A percentile compares a stretch with the other conserved stretches of the same genome.
Evolutionary conservation across 192 early-diverging fungal genomes (phyloP).

Genomic region (Entomortierella lignicola): DNA sequence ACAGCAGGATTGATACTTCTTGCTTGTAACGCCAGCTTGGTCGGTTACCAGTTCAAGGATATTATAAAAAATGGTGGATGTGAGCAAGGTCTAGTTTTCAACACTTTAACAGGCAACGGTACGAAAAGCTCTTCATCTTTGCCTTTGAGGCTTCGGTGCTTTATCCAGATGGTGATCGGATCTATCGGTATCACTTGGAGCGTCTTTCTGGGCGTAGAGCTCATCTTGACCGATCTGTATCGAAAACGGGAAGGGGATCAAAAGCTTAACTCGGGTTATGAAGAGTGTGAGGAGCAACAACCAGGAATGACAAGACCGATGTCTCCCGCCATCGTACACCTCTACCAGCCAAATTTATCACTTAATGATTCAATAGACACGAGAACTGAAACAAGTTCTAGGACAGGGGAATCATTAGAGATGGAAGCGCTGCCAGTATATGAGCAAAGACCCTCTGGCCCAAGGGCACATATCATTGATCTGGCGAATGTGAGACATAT

Average conservation of each 20-base stretch:
- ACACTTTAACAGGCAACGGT: neutral
- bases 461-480: slow-evolving; percentile 17
- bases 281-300: neutral
- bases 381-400: neutral
- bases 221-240: slow-evolving; percentile 2
- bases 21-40: neutral
- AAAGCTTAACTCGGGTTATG: neutral
- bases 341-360: slow-evolving; percentile 15
- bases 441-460: slow-evolving; percentile 14
- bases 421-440: slow-evolving; percentile 14
- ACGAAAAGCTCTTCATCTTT: neutral
- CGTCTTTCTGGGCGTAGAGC: neutral
- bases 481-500: slow-evolving; percentile 1
- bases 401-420: neutral
- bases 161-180: slow-evolving; percentile 14
- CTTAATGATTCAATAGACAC: neutral
- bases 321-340: neutral
- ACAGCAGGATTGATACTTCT: neutral
- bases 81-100: neutral
- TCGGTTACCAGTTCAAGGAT: neutral
- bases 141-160: slow-evolving; percentile 1
- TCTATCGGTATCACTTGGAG: slow-evolving; percentile 5
- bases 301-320: neutral
- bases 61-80: slow-evolving; percentile 2
- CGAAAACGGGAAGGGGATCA: slow-evolving; percentile 5